phyloP scores from a whole-genome alignment of 495 filamentous ascomycete genomes.

The Baudoinia panamericana region DNA sequence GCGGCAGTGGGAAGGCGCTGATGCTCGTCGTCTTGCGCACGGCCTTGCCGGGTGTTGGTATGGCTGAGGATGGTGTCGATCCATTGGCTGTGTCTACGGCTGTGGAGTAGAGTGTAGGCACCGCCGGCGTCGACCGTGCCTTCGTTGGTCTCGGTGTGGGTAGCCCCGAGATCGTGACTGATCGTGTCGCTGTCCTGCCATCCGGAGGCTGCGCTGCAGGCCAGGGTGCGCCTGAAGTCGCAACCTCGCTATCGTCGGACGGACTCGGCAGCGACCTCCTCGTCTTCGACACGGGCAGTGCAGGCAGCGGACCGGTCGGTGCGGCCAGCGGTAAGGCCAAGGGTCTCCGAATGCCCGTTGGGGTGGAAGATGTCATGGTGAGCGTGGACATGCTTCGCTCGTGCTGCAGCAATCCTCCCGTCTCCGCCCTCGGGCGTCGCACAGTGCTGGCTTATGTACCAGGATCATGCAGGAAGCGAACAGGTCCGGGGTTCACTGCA shows the following conservation, averaged over 20 bases:
- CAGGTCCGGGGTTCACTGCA: no score
- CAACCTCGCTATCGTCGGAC: conserved; percentile 3
- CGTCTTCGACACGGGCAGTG: conserved; percentile 17
- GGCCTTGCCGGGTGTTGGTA: conserved; percentile 45
- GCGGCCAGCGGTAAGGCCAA: conserved; percentile 12
- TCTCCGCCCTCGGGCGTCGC: no score
- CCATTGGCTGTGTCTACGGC: background rate
- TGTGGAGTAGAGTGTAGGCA: conserved; percentile 14
- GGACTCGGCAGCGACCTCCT: conserved; percentile 9
- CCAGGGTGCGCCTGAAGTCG: background rate
- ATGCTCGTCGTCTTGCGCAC: conserved; percentile 79
- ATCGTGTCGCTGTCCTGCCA: no score
- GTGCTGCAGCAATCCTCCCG: conserved; percentile 1
- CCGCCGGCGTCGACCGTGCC: conserved; percentile 13
- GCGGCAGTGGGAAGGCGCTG: conserved; percentile 83
- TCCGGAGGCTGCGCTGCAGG: background rate
- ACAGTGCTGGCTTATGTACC: no score
- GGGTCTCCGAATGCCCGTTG: conserved; percentile 4
- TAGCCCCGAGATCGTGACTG: conserved; percentile 14
- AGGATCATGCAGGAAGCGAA: no score
- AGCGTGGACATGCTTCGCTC: conserved; percentile 3
- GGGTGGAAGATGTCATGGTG: conserved; percentile 8
- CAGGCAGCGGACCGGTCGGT: conserved; percentile 16
- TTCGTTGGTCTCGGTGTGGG: conserved; percentile 13
- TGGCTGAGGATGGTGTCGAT: conserved; percentile 5